Conservation (phyloP, 225 moss, liverwort and hornwort genomes). For the Takakia lepidozioides region DNA sequence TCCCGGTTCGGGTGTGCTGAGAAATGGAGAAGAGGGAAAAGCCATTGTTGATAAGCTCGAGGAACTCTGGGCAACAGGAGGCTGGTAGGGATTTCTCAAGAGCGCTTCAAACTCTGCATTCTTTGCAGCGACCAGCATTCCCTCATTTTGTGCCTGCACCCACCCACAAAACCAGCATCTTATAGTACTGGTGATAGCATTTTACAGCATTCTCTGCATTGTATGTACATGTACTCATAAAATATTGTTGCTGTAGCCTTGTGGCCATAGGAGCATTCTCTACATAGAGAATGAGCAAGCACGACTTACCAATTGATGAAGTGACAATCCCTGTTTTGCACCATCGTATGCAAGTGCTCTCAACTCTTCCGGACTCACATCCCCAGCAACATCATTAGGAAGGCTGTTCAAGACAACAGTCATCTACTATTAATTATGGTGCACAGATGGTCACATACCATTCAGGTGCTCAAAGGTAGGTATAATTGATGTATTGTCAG, state of each 20-base stretch:
- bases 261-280: not conserved
- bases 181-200: not conserved
- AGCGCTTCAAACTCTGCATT: constrained; percentile 64
- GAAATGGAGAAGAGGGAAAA: constrained; percentile 53
- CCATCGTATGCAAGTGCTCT: constrained; percentile 78
- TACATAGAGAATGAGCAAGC: too few relatives aligned
- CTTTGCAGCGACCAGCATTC: constrained; percentile 64
- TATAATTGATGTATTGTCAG: too few relatives aligned
- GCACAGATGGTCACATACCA: too few relatives aligned
- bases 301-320: constrained; percentile 69
- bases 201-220: not conserved
- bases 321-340: constrained; percentile 67
- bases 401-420: constrained; percentile 41
- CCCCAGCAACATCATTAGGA: constrained; percentile 81
- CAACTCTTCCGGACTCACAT: constrained; percentile 90
- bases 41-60: constrained; percentile 33
- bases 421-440: not conserved
- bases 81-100: constrained; percentile 64
- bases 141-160: constrained; percentile 73
- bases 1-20: constrained; percentile 20
- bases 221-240: not conserved
- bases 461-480: too few relatives aligned
- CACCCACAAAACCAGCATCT: constrained; percentile 10
- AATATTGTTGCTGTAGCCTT: too few relatives aligned
- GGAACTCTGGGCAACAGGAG: constrained; percentile 39